Evolutionary conservation across 2,329 filamentous ascomycete genomes (phyloP).

Genomic region (Colletotrichum melonis): DNA sequence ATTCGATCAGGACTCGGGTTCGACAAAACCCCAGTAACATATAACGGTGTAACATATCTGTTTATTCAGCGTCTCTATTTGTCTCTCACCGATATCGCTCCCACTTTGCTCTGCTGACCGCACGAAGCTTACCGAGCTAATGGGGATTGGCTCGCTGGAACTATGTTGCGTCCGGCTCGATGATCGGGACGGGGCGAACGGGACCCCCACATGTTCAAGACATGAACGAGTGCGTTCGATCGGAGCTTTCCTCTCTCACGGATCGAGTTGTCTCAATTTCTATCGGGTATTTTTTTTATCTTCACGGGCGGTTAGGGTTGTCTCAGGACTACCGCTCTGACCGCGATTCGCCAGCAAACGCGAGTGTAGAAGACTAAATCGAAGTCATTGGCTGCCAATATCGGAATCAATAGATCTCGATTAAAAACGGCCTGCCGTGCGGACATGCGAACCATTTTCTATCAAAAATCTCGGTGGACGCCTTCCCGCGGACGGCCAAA

Average conservation of each 20-base stretch:
- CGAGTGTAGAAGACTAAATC: neutral
- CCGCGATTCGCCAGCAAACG: neutral
- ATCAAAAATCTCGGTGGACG: constrained; percentile 13
- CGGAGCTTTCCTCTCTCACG: neutral
- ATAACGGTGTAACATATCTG: constrained; percentile 16
- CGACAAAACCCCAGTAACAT: neutral
- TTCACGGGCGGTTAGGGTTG: neutral
- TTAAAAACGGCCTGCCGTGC: neutral
- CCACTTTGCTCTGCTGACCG: neutral
- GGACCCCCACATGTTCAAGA: constrained; percentile 16
- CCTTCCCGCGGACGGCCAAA: constrained; percentile 20
- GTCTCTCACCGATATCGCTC: neutral
- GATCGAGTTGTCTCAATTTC: neutral
- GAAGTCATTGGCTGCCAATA: neutral
- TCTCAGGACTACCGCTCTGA: constrained; percentile 15
- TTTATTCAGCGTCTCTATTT: constrained; percentile 7
- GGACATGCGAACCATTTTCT: constrained; percentile 10
- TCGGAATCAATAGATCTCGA: neutral
- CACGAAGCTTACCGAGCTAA: neutral
- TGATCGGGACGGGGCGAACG: neutral
- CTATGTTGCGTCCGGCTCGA: neutral
- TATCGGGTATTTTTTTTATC: neutral
- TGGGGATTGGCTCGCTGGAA: neutral
- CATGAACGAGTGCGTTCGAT: neutral
- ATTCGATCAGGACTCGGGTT: constrained; percentile 26